These are phyloP conservation scores for Nicotiana obtusifolia DNA, from an alignment of 257 asterid genomes.

Conservation along the genomic window DNA sequence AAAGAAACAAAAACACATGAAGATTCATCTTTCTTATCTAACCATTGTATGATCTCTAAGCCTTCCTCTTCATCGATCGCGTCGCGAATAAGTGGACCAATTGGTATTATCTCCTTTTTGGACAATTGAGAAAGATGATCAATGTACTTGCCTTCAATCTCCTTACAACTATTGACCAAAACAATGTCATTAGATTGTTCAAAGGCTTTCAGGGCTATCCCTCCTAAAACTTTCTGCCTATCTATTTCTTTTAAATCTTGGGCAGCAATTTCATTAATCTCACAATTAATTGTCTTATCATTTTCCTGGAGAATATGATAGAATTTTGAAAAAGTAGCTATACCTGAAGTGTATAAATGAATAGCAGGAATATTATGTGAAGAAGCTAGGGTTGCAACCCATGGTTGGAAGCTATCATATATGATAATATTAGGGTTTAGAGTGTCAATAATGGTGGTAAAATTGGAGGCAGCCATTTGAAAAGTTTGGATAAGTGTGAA, in stretches of 20 bases:
- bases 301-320: not conserved
- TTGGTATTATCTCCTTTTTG: not conserved
- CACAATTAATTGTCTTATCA: not conserved
- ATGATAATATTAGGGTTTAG: constrained; percentile 4
- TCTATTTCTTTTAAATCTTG: not conserved
- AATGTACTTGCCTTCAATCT: constrained; percentile 5
- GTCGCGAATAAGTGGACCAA: constrained; percentile 4
- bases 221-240: not conserved
- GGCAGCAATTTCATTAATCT: not conserved
- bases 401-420: constrained; percentile 3
- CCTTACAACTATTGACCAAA: constrained; percentile 5
- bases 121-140: not conserved
- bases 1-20: not conserved
- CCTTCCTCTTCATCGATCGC: not conserved
- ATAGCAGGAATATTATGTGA: not conserved
- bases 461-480: not conserved
- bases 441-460: not conserved
- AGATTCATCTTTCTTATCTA: not conserved
- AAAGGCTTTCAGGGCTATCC: not conserved
- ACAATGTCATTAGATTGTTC: not conserved
- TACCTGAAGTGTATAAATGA: not conserved
- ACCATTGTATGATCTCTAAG: constrained; percentile 6
- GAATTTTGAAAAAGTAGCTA: not conserved
- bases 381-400: not conserved
- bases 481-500: not conserved